Base-by-base conservation (phyloP, 2,329 filamentous ascomycete species). In the Verticillium dahliae region DNA sequence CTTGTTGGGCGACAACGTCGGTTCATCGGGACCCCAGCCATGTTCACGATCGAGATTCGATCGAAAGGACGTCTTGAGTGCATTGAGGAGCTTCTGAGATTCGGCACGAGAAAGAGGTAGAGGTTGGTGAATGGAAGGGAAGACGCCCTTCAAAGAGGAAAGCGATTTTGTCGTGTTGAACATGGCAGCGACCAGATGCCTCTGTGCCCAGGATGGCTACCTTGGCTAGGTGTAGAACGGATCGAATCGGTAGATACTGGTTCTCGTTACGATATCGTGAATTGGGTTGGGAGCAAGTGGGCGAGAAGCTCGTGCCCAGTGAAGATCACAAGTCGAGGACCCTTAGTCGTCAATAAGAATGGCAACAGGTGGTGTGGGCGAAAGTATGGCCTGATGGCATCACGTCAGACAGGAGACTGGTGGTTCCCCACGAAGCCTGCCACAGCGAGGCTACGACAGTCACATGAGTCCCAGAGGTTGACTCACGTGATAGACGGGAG, bases 21-120 rank as follows among this genome's bases (percentile, higher is more conserved):
- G n/a, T 58, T 76, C 69, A 14, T 73, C 70, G 15, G 72, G 65
- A 35, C 75, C 68, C 68, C 74, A 79, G 63, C 83, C 83, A 67
- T 86, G 81, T 68, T 86, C 83, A 54, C 74, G 76, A 67, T 86
- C 83, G n/a, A 87, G 80, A 35, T 85, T 80, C 60, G 78, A 78
- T 59, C 84, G 79, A 69, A 87, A 87, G 2, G 83, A 85, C 6
- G 76, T 72, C 58, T 84, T 86, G 59, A 87, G 76, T 38, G 79
- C 77, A 60, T 84, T 77, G 64, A 86, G 81, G 9, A 86, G 78
- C 66, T 81, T 80, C 63, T 82, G 78, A 33, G 82, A 81, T 61
- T 85, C 81, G 60, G 77, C 76, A 54, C 74, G 72, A 55, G 75
- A 81, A 45, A 86, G 73, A 1, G 81, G 78, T 1, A 82, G 71